Evolutionary conservation across 2,329 filamentous ascomycete species (phyloP).

Genomic region (Botrytis aclada): DNA sequence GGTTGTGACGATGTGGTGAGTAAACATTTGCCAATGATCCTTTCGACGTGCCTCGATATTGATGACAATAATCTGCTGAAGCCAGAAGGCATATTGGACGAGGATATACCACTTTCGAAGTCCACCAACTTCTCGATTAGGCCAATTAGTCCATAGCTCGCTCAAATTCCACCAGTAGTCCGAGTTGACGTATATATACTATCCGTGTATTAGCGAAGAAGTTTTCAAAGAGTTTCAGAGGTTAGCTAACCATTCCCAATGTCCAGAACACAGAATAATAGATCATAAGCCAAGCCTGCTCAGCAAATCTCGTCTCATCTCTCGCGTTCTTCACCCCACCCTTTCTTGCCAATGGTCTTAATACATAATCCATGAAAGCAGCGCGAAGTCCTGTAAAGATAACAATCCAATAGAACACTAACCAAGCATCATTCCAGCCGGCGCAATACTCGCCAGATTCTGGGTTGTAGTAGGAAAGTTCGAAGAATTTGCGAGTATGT

Average conservation of each 20-base stretch:
- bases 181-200: slow-evolving; percentile 80
- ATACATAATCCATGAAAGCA: slow-evolving; percentile 79
- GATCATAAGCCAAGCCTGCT: slow-evolving; percentile 87
- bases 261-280: slow-evolving; percentile 83
- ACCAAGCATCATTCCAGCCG: slow-evolving; percentile 75
- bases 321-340: slow-evolving; percentile 75
- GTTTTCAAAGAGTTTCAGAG: neutral
- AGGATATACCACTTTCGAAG: slow-evolving; percentile 87
- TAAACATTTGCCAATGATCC: slow-evolving; percentile 94
- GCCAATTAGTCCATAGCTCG: slow-evolving; percentile 83
- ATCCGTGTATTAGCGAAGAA: slow-evolving; percentile 27
- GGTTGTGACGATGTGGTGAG: slow-evolving; percentile 88
- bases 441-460: slow-evolving; percentile 66
- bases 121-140: slow-evolving; percentile 68
- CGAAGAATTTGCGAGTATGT: slow-evolving; percentile 84
- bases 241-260: slow-evolving; percentile 68
- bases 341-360: slow-evolving; percentile 71
- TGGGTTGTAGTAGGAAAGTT: slow-evolving; percentile 77
- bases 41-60: slow-evolving; percentile 93
- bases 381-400: slow-evolving; percentile 85
- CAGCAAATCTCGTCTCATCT: slow-evolving; percentile 77
- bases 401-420: slow-evolving; percentile 75
- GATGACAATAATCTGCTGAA: slow-evolving; percentile 91
- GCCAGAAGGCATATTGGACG: slow-evolving; percentile 85
- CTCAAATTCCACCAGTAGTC: slow-evolving; percentile 73